Base-by-base conservation (phyloP, 495 filamentous ascomycete species). In the Zalerion maritima region DNA sequence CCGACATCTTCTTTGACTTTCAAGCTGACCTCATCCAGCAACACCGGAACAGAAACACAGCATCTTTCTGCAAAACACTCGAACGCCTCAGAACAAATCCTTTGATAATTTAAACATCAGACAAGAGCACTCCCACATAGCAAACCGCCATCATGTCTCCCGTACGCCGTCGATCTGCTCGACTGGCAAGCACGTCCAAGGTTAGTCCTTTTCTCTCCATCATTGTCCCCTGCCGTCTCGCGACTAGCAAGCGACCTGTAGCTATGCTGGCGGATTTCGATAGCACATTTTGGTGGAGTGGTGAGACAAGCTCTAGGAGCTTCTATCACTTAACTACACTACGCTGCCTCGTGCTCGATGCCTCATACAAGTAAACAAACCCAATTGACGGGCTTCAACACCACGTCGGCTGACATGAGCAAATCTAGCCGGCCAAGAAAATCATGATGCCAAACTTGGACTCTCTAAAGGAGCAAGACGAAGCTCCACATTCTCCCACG, bases 91-190 rank as follows among this genome's bases (percentile, higher is more conserved):
- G n/a, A n/a, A n/a, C n/a, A n/a, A n/a, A n/a, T n/a, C n/a, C n/a
- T n/a, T n/a, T n/a, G n/a, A n/a, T n/a, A n/a, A n/a, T n/a, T n/a
- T n/a, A n/a, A n/a, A n/a, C n/a, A n/a, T n/a, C n/a, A n/a, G n/a
- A n/a, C n/a, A n/a, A n/a, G n/a, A n/a, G n/a, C n/a, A n/a, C n/a
- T n/a, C n/a, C n/a, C n/a, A n/a, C n/a, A n/a, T n/a, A n/a, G n/a
- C n/a, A n/a, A n/a, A n/a, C n/a, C n/a, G n/a, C 24, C 28, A 38
- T 36, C 26, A 62, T 60, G 58, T 42, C 42, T 24, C 32, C 30
- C 11, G 36, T 45, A 15, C 57, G 57, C 35, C 61, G 61, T 47
- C 52, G 52, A 17, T 65, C 61, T 33, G 58, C 59, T 46, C 61
- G 61, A 37, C 38, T 65, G 38, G 60, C 60, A 27, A 56, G 50